Evolutionary conservation across 768 basidiomycete genomes (phyloP).

Genomic region (Hygrocybe coccinea): DNA sequence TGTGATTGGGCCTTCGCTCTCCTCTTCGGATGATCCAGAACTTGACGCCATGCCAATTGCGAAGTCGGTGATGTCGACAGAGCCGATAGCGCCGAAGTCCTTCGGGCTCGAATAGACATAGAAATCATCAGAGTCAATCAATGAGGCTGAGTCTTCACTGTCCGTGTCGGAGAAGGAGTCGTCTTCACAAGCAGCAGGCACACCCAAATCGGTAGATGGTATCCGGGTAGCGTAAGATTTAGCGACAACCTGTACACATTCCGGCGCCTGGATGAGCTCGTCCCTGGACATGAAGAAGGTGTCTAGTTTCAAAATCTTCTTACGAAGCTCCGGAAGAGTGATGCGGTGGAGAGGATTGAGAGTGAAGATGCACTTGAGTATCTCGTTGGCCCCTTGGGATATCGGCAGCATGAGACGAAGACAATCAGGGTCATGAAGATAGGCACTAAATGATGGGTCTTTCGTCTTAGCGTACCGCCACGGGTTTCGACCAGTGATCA

Average conservation of each 20-base stretch:
- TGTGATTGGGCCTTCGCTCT: slow-evolving; percentile 47
- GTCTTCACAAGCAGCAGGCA: background rate
- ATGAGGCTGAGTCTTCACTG: slow-evolving; percentile 15
- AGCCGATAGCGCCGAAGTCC: slow-evolving; percentile 13
- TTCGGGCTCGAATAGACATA: slow-evolving; percentile 36
- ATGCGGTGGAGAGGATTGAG: slow-evolving; percentile 59
- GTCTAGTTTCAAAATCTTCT: slow-evolving; percentile 49
- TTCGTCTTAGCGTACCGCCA: slow-evolving; percentile 66
- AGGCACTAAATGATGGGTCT: slow-evolving; percentile 66
- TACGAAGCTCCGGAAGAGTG: slow-evolving; percentile 55
- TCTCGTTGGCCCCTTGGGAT: slow-evolving; percentile 55
- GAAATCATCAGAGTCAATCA: slow-evolving; percentile 32
- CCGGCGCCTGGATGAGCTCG: slow-evolving; percentile 35
- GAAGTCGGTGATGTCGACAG: slow-evolving; percentile 11
- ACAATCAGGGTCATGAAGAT: slow-evolving; percentile 56
- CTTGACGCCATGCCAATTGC: slow-evolving; percentile 7
- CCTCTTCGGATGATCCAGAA: slow-evolving; percentile 21
- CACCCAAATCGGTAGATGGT: background rate
- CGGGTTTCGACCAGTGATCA: slow-evolving; percentile 72
- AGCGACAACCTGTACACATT: slow-evolving; percentile 17
- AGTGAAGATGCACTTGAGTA: slow-evolving; percentile 71
- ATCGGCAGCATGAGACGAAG: slow-evolving; percentile 69
- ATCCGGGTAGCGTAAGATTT: background rate
- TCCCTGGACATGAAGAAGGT: slow-evolving; percentile 57
- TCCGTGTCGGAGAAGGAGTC: background rate